Evolutionary conservation across 2,329 filamentous ascomycete genomes (phyloP).

Genomic region (Alternaria arbusti): DNA sequence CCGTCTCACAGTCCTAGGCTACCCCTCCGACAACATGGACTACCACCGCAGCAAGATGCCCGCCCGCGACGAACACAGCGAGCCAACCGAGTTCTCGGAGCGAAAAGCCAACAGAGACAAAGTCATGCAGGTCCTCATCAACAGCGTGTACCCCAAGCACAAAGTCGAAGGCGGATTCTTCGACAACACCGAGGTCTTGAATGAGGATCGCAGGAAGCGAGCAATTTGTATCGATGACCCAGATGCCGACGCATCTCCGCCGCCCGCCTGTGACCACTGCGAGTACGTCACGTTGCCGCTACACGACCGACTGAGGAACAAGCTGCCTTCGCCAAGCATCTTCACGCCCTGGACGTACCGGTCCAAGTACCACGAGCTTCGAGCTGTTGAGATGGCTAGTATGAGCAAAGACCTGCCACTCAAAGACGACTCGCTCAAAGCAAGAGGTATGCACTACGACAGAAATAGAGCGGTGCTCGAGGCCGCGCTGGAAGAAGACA

Average conservation of each 20-base stretch:
- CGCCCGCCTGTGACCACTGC: not conserved
- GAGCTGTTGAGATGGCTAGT: not conserved
- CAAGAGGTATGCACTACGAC: not conserved
- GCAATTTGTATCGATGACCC: not conserved
- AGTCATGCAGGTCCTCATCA: not conserved
- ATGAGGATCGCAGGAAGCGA: not conserved
- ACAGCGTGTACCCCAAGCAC: not conserved
- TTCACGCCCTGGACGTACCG: not conserved
- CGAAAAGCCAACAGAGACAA: not conserved
- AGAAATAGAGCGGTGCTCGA: not conserved
- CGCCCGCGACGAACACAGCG: not conserved
- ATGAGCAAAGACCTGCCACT: not conserved
- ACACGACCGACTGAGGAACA: not conserved
- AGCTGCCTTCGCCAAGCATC: not conserved
- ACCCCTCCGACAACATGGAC: not conserved
- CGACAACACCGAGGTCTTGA: not conserved
- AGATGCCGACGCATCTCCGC: not conserved
- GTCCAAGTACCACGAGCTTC: not conserved
- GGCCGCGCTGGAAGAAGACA: not conserved
- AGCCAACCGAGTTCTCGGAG: not conserved
- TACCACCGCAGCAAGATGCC: not conserved
- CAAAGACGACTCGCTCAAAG: not conserved
- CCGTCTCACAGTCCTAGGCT: not conserved
- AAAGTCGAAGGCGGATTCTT: not conserved
- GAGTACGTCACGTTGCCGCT: not conserved